phyloP scores from a whole-genome alignment of 2,329 filamentous ascomycete species.

The Aspergillus fischeri region DNA sequence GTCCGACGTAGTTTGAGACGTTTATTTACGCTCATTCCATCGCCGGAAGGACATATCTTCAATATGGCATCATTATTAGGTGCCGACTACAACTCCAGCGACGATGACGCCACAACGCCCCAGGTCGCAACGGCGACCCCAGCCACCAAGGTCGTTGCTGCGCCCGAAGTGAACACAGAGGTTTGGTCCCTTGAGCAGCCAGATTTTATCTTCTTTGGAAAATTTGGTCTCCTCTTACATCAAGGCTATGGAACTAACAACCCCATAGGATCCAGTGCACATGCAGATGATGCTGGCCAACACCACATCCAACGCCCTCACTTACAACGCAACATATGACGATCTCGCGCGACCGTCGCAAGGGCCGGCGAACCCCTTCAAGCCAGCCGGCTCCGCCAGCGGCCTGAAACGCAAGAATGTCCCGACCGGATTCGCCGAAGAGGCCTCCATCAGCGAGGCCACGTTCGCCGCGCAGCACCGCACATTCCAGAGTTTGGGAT shows the following conservation, averaged over 20 bases:
- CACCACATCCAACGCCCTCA: constrained; percentile 47
- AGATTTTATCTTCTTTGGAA: neutral
- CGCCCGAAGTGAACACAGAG: constrained; percentile 53
- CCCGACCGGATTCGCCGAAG: constrained; percentile 79
- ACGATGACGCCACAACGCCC: constrained; percentile 39
- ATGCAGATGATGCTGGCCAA: constrained; percentile 51
- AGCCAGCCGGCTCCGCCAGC: constrained; percentile 51
- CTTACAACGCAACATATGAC: constrained; percentile 62
- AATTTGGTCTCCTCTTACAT: neutral
- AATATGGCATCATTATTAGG: constrained; percentile 44
- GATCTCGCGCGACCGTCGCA: constrained; percentile 62
- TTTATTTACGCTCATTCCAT: neutral
- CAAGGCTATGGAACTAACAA: constrained; percentile 32
- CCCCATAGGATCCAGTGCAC: constrained; percentile 45
- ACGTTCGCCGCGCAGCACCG: constrained; percentile 86
- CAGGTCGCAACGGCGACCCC: constrained; percentile 24
- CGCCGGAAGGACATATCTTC: neutral
- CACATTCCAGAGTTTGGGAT: constrained; percentile 65
- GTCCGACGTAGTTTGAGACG: constrained; percentile 7
- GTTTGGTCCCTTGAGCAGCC: constrained; percentile 44
- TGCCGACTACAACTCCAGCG: constrained; percentile 45
- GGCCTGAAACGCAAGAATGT: constrained; percentile 73
- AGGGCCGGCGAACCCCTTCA: constrained; percentile 73
- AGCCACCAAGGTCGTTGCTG: constrained; percentile 42
- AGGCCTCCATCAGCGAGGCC: constrained; percentile 84